Conservation (phyloP, 2,329 filamentous ascomycete genomes). For the Pseudocercospora vitis region DNA sequence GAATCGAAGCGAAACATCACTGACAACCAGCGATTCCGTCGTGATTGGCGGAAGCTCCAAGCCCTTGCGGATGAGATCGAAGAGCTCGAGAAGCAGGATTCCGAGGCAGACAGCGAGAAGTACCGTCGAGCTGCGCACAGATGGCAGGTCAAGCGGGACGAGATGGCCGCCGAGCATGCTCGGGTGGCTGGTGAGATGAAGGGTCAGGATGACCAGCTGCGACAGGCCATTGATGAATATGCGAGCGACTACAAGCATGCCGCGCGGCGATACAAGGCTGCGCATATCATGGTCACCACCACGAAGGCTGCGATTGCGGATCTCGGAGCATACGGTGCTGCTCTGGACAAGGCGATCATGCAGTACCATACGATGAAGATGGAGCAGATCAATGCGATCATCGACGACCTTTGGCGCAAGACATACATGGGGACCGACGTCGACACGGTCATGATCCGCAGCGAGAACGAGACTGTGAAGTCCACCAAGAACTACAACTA, state of each 20-base stretch:
- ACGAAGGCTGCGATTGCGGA: slow-evolving; percentile 93
- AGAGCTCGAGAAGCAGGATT: slow-evolving; percentile 74
- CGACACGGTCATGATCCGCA: slow-evolving; percentile 92
- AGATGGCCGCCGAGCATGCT: slow-evolving; percentile 69
- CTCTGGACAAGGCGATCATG: slow-evolving; percentile 96
- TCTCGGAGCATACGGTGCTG: slow-evolving; percentile 74
- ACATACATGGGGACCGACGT: slow-evolving; percentile 98
- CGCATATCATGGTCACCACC: slow-evolving; percentile 84
- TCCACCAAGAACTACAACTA: slow-evolving; percentile 92
- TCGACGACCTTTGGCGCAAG: slow-evolving; percentile 93
- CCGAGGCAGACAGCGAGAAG: slow-evolving; percentile 75
- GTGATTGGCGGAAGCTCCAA: slow-evolving; percentile 68
- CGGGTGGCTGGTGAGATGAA: slow-evolving; percentile 75
- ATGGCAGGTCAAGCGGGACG: slow-evolving; percentile 67
- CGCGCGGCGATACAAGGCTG: slow-evolving; percentile 75
- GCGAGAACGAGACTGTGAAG: slow-evolving; percentile 75
- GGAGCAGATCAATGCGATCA: slow-evolving; percentile 95
- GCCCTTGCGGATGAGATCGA: slow-evolving; percentile 67
- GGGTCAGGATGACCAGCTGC: slow-evolving; percentile 79
- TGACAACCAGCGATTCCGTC: slow-evolving; percentile 85
- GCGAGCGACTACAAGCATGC: slow-evolving; percentile 85
- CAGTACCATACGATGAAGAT: slow-evolving; percentile 95
- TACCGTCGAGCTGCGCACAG: slow-evolving; percentile 67
- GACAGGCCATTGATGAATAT: slow-evolving; percentile 73
- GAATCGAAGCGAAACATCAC: slow-evolving; percentile 81